Base-by-base conservation (phyloP, 2,329 filamentous ascomycete species). In the Colletotrichum kahawae region DNA sequence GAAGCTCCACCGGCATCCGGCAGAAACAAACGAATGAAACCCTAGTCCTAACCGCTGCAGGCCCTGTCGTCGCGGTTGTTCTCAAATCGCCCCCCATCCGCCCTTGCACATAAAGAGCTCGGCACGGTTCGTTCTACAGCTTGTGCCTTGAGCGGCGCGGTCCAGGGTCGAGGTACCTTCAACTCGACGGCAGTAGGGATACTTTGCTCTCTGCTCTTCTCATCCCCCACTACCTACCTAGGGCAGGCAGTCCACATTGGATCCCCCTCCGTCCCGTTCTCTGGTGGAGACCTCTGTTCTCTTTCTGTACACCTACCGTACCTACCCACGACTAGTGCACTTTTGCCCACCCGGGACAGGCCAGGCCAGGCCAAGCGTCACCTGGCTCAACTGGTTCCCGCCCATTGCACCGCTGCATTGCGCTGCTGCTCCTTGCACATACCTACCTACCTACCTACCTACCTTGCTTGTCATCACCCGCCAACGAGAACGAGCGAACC, bases 1-100 rank as follows among this genome's bases (percentile, higher is more conserved):
- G 43, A 51, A 72, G 63, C 74, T 73, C 77, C 69, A 77, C 76
- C 57, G 57, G 34, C 57, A 60, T 76, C 78, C 77, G 77, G 76
- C 72, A 81, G 76, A 81, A 78, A 79, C 63, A 80, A 78, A 78
- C 84, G 83, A 85, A 85, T 84, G 82, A 85, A 81, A 85, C 81
- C 83, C 82, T 81, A 77, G 82, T 83, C 82, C 79, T 85, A 85
- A 82, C 84, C 84, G 84, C 83, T 84, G 80, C 70, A 72, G 77
- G 74, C 77, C 78, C 78, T 74, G 60, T 70, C 59, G 38, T 67
- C 63, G 67, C 60, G 60, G 59, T 73, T 74, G 56, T 73, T 48
- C 48, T 67, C 33, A 56, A 62, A 54, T 71, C 56, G 66, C 67
- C 81, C 81, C 79, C 81, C 79, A 79, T 48, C 69, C 69, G 69